Percentiles rank a stretch among this genome's conserved stretches.
Evolutionary conservation across 768 basidiomycete species (phyloP).

Genomic region (Trametes sanguinea): DNA sequence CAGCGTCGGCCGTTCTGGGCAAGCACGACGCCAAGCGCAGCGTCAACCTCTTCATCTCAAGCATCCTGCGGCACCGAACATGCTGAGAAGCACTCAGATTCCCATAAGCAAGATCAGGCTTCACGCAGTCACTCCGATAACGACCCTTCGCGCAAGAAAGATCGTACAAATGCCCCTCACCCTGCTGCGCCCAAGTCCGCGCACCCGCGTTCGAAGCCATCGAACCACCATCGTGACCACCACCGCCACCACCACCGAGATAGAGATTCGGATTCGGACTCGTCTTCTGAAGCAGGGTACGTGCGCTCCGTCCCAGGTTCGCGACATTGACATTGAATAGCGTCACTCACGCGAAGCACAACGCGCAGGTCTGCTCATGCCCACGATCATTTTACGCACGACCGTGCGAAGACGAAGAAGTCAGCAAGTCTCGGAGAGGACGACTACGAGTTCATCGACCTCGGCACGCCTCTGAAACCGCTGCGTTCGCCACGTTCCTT

Average conservation of each 20-base stretch:
- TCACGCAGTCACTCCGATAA: slow-evolving; percentile 1
- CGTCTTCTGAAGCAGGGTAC: slow-evolving; percentile 19
- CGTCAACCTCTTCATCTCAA: slow-evolving; percentile 24
- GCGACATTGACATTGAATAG: neutral
- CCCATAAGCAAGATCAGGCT: neutral
- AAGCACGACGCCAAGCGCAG: slow-evolving; percentile 16
- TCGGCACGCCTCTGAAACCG: slow-evolving; percentile 21
- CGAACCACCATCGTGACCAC: slow-evolving; percentile 5
- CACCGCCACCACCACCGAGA: neutral
- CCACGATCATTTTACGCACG: slow-evolving; percentile 11
- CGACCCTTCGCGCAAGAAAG: slow-evolving; percentile 6
- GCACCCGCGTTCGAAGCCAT: slow-evolving; percentile 6
- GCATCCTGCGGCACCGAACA: slow-evolving; percentile 8
- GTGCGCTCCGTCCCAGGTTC: neutral
- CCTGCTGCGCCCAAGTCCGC: slow-evolving; percentile 15
- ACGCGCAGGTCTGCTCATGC: slow-evolving; percentile 12
- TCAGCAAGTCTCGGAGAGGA: slow-evolving; percentile 26
- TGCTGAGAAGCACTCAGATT: slow-evolving; percentile 16
- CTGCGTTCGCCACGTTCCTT: slow-evolving; percentile 19
- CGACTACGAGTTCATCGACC: slow-evolving; percentile 32
- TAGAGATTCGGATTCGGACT: slow-evolving; percentile 15
- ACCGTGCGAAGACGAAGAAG: slow-evolving; percentile 16
- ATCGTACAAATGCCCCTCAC: slow-evolving; percentile 2
- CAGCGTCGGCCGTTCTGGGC: slow-evolving; percentile 12
- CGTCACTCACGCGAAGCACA: neutral